Evolutionary conservation across 352 stramenopile species (phyloP).

Genomic region (Pythium brachiatum): DNA sequence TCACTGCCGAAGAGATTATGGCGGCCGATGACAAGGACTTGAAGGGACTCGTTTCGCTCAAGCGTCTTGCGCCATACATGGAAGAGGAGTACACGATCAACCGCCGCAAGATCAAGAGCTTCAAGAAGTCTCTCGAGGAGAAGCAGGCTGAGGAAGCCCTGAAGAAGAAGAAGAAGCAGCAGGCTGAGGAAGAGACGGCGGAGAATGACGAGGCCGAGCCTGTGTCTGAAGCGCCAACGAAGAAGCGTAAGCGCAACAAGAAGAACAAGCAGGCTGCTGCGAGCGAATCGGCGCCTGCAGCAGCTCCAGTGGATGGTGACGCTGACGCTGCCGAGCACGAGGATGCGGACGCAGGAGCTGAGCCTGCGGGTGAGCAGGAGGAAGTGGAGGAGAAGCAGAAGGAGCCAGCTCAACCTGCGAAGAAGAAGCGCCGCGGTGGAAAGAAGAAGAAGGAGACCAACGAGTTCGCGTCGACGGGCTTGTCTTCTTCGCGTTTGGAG

Average conservation of each 20-base stretch:
- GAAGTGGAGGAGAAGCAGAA: not conserved
- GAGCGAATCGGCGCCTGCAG: not conserved
- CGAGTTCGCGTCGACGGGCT: constrained; percentile 43
- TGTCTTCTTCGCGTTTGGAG: constrained; percentile 74
- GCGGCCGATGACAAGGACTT: constrained; percentile 95
- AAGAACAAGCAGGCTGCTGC: constrained; percentile 36
- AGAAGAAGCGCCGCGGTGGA: constrained; percentile 57
- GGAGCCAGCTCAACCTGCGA: not conserved
- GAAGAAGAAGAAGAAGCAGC: constrained; percentile 41
- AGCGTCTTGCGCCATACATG: constrained; percentile 95
- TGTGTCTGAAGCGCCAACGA: constrained; percentile 33
- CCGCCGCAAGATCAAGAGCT: constrained; percentile 46
- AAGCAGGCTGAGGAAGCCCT: constrained; percentile 50
- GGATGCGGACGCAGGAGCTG: not conserved
- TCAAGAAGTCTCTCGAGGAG: constrained; percentile 68
- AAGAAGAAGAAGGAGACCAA: constrained; percentile 61
- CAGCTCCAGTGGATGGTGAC: constrained; percentile 9
- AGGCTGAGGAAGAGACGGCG: constrained; percentile 23
- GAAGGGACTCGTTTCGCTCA: constrained; percentile 96
- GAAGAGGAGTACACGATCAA: constrained; percentile 82
- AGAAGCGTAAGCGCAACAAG: constrained; percentile 77
- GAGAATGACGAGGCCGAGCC: constrained; percentile 13
- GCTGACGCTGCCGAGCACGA: constrained; percentile 17
- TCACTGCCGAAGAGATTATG: constrained; percentile 98
- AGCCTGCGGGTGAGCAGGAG: constrained; percentile 1